Base-by-base conservation (phyloP, 805 yeast species). In the Danielia reshetovae region DNA sequence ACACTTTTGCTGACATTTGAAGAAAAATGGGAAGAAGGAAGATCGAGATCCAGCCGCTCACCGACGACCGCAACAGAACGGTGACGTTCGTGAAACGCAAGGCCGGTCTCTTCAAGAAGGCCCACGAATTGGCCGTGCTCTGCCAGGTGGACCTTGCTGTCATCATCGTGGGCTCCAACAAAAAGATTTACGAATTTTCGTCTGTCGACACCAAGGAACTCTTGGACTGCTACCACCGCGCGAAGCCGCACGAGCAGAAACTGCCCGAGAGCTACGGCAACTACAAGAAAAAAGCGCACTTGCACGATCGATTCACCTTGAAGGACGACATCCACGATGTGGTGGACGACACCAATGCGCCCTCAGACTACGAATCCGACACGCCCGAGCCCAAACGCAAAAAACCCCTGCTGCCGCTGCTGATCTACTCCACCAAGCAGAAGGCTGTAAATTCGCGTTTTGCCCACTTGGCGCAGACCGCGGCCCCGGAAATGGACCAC, bases 11-110 rank as follows among this genome's bases (percentile, higher is more conserved):
- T n/a, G n/a, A n/a, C n/a, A n/a, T n/a, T n/a, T n/a, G n/a, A n/a
- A n/a, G n/a, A n/a, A n/a, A 12, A 28, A 93, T 90, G 98, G 98
- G 98, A 35, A 82, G 98, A 71, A 83, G 97, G 66, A 93, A 90
- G 61, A 90, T 90, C 46, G 93, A 85, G 43, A 90, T 90, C 50
- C 79, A 85, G 60, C 97, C 97, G 24, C 79, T 90, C 39, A 68
- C 79, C 9, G 96, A 90, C 49, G 97, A 90, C 58, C 71, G 97
- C 37, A 90, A 88, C 61, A 61, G 85, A 38, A 77, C 84, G 4
- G 85, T 81, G 18, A 90, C 98, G 0, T 93, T 90, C 58, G 86
- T 86, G 43, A 90, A 90, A 60, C 75, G 98, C 36, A 90, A 90
- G 59, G 94, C 95, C 0, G 98, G 98, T 2, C 68, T 90, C 21